These are phyloP conservation scores for Microsporum audouinii DNA, from an alignment of 2,329 filamentous ascomycete species.

Conservation along the genomic window DNA sequence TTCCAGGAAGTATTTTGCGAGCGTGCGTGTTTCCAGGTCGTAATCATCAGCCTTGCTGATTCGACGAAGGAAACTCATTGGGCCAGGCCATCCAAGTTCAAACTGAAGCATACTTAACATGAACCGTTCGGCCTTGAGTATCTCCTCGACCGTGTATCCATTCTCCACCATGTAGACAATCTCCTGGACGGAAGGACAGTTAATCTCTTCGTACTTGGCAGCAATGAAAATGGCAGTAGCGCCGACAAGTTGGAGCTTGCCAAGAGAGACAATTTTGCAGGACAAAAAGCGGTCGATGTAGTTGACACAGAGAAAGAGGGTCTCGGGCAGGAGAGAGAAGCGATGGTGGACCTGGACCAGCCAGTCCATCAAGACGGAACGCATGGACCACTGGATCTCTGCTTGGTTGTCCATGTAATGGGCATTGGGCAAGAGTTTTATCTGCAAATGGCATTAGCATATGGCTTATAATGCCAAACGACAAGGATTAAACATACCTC, in stretches of 20 bases:
- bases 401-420: constrained; percentile 95
- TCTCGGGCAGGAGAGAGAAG: constrained; percentile 85
- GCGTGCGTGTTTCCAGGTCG: constrained; percentile 82
- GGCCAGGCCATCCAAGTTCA: constrained; percentile 94
- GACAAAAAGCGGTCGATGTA: constrained; percentile 96
- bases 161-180: constrained; percentile 98
- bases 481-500: constrained; percentile 51
- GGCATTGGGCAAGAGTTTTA: constrained; percentile 70
- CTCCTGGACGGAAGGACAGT: constrained; percentile 86
- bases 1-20: constrained; percentile 97
- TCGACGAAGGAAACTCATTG: constrained; percentile 92
- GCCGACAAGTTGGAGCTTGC: constrained; percentile 89
- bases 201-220: constrained; percentile 98
- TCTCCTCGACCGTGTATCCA: constrained; percentile 79
- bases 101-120: constrained; percentile 96
- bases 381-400: constrained; percentile 99
- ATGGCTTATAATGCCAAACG: not conserved
- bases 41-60: constrained; percentile 99
- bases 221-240: constrained; percentile 93
- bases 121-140: constrained; percentile 92
- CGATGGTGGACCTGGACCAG: constrained; percentile 89
- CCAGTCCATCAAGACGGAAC: constrained; percentile 95
- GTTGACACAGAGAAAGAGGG: constrained; percentile 87
- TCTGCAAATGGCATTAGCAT: constrained; percentile 35
- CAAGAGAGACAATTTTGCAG: constrained; percentile 84